These are phyloP conservation scores for Antitrichia curtipendula DNA, from an alignment of 225 moss, liverwort and hornwort species.

Conservation along the genomic window DNA sequence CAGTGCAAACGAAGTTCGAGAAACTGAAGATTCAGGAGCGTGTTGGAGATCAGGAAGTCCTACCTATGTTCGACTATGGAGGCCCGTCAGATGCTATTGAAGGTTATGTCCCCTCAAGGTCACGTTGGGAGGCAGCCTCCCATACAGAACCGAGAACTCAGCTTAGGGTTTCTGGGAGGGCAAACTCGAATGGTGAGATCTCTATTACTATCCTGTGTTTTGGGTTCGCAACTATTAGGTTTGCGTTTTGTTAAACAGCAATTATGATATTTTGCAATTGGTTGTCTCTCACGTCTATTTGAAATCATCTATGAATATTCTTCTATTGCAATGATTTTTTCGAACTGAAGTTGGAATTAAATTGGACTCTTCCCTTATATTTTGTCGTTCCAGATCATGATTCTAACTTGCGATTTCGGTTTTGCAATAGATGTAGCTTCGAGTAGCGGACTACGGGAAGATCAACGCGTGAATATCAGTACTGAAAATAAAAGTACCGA, in stretches of 20 bases:
- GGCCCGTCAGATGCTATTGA: constrained; percentile 72
- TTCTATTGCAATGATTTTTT: background rate
- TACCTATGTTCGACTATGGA: constrained; percentile 45
- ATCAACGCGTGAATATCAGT: background rate
- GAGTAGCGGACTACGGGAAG: background rate
- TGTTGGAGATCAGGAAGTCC: constrained; percentile 7
- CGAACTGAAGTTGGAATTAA: background rate
- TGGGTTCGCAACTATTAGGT: background rate
- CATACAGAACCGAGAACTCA: background rate
- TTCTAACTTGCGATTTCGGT: background rate
- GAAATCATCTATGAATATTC: background rate
- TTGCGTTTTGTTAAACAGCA: background rate
- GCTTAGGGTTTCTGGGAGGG: background rate
- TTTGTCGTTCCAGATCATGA: background rate
- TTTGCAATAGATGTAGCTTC: background rate
- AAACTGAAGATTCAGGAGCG: constrained; percentile 28
- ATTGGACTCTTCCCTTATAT: background rate
- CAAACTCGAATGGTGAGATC: constrained; percentile 7
- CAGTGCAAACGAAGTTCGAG: constrained; percentile 3
- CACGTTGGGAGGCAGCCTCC: constrained; percentile 13
- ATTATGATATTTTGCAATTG: background rate
- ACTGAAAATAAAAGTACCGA: background rate
- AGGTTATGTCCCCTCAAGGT: constrained; percentile 62
- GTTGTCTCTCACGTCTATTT: background rate
- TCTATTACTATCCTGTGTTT: background rate